Conservation (phyloP, 495 filamentous ascomycete species). For the Aspergillus nidulans region DNA sequence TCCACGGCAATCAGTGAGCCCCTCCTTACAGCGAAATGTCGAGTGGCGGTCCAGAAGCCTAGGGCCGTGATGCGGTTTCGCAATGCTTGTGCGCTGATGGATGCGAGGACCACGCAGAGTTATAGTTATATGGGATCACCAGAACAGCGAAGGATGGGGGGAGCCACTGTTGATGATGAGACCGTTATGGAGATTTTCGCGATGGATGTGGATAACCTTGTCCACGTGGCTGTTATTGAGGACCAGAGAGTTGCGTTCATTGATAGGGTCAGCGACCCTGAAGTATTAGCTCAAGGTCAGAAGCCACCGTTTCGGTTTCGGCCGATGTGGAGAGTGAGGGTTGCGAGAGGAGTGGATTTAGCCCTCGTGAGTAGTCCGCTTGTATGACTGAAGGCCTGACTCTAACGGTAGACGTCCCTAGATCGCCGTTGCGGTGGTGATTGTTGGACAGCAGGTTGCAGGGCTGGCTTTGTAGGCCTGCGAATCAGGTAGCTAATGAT, state of each 20-base stretch:
- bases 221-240: conserved; percentile 12
- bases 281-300: conserved; percentile 13
- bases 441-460: background rate
- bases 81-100: conserved; percentile 1
- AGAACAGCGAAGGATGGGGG: background rate
- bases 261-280: conserved; percentile 7
- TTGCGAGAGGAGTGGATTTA: conserved; percentile 17
- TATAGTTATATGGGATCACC: background rate
- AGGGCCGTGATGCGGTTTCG: conserved; percentile 11
- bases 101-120: background rate
- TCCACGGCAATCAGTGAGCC: background rate
- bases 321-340: conserved; percentile 13
- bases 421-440: conserved; percentile 5
- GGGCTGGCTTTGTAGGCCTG: background rate
- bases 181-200: conserved; percentile 11
- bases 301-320: conserved; percentile 17
- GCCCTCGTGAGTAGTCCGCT: conserved; percentile 11
- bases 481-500: background rate
- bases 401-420: background rate
- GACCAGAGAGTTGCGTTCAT: conserved; percentile 10
- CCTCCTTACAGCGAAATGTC: conserved; percentile 12
- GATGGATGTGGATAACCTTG: conserved; percentile 13
- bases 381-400: background rate
- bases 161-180: background rate
- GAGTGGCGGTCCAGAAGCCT: conserved; percentile 11